Base-by-base conservation (phyloP, 225 moss, liverwort and hornwort genomes). In the Polytrichum formosum region DNA sequence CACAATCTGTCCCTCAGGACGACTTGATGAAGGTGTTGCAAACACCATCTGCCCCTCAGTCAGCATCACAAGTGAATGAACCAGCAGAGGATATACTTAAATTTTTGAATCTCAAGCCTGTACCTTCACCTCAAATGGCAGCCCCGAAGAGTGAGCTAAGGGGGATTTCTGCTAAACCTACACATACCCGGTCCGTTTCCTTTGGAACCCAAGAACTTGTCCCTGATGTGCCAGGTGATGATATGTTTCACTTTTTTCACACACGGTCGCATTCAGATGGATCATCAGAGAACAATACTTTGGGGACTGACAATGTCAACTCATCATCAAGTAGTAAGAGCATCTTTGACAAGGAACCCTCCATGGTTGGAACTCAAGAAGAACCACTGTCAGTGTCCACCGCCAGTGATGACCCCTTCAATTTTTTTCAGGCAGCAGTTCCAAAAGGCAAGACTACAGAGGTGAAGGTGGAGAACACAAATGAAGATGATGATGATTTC, bases 231-330 rank as follows among this genome's bases (percentile, higher is more conserved):
- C 87, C 78, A 68, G 67, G 73, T 63, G 87, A 87, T 19, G 87
- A 87, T 58, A 87, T 87, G 83, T 87, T 83, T 58, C 83, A 87
- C 27, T 87, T 87, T 74, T 78, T 87, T 37, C 87, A 80, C 70
- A 73, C 78, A 30, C 78, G 78, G 76, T 87, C 87, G n/a, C 76
- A 66, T 54, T 83, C 87, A 66, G 87, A 78, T 35, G 81, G 80
- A 61, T 78, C 80, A 23, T 67, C 79, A 37, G 75, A 71, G 26
- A 74, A 25, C 5, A 69, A 64, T 33, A 59, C 53, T 27, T 56
- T 77, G 53, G 60, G 71, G 69, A 55, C 61, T 19, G 69, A 72
- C 54, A 71, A 66, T 72, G 70, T 67, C 29, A 66, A 29, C 60
- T 21, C 63, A 55, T 70, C 75, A 56, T 66, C 69, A 72, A 74